Percentiles rank a stretch among this genome's conserved stretches.
Conservation (phyloP, 345 rosid genomes). For the Cardamine chenopodiifolia region DNA sequence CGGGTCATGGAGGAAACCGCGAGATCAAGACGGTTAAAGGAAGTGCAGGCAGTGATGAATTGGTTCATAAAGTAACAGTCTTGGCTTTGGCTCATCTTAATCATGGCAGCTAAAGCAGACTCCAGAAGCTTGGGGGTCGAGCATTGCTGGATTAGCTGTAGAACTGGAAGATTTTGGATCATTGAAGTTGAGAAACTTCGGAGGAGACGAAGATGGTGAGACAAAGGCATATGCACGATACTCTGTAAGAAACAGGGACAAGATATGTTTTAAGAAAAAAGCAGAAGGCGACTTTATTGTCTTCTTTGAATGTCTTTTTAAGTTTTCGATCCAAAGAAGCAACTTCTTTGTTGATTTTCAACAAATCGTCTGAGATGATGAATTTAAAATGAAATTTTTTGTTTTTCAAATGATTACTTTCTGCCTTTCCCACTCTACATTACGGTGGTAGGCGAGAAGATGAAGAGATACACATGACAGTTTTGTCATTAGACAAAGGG, state of each 20-base stretch:
- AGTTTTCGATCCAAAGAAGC: conserved; percentile 3
- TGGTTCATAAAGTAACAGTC: conserved; percentile 67
- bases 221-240: neutral
- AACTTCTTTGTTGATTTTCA: conserved; percentile 1
- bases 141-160: conserved; percentile 43
- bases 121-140: conserved; percentile 47
- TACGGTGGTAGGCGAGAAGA: neutral
- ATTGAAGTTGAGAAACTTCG: conserved; percentile 20
- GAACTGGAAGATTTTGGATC: neutral
- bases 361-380: neutral
- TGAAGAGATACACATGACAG: conserved; percentile 24
- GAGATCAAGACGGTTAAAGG: conserved; percentile 44
- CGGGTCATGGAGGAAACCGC: conserved; percentile 53
- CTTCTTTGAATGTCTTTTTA: neutral
- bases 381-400: conserved; percentile 1
- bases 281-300: neutral
- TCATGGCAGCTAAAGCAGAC: conserved; percentile 56
- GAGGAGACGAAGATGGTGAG: conserved; percentile 19
- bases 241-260: neutral
- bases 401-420: conserved; percentile 8
- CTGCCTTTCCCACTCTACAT: neutral
- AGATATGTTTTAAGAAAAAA: too few relatives aligned
- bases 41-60: conserved; percentile 56
- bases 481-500: conserved; percentile 7
- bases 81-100: conserved; percentile 58